Base-by-base conservation (phyloP, 140 eudicot species). In the Oenanthe javanica region DNA sequence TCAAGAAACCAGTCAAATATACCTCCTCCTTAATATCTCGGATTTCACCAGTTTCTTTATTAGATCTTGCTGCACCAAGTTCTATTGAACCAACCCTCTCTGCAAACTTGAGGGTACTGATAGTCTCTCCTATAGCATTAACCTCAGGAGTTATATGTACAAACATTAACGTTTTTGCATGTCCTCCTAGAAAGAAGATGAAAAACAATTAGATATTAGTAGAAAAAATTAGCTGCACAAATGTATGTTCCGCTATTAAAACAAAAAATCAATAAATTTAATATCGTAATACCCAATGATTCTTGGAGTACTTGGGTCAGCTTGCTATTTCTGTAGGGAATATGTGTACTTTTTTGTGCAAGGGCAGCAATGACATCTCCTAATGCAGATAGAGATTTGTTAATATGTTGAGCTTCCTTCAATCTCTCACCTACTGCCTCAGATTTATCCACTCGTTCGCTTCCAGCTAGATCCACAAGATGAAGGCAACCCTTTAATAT, bases 231-330 rank as follows among this genome's bases (percentile, higher is more conserved):
- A 14, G 54, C 21, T 27, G n/a, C 46, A 16, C n/a, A 66, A 63
- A 57, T 52, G 31, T 23, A n/a, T n/a, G n/a, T n/a, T n/a, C n/a
- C n/a, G n/a, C 40, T 15, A 63, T 5, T 14, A n/a, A 66, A 82
- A n/a, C n/a, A 50, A 9, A 77, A 18, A 13, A 6, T 43, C 45
- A 78, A 45, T 36, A 36, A 15, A 19, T 52, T 55, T 45, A 77
- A 38, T 25, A 38, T 54, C 2, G 3, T 23, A 51, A 80, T 87
- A 93, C 98, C 98, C 76, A 95, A 77, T 70, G 99, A 92, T 84
- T 95, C 99, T 88, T 95, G 99, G 76, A 95, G 84, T n/a, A 95
- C 97, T 90, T 92, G 99, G 52, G 99, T 95, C 72, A 95, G 97
- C 86, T 95, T 95, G 93, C 98, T 94, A 75, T 94, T 94, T 82